Base-by-base conservation (phyloP, 495 filamentous ascomycete species). In the Xylaria scruposa region DNA sequence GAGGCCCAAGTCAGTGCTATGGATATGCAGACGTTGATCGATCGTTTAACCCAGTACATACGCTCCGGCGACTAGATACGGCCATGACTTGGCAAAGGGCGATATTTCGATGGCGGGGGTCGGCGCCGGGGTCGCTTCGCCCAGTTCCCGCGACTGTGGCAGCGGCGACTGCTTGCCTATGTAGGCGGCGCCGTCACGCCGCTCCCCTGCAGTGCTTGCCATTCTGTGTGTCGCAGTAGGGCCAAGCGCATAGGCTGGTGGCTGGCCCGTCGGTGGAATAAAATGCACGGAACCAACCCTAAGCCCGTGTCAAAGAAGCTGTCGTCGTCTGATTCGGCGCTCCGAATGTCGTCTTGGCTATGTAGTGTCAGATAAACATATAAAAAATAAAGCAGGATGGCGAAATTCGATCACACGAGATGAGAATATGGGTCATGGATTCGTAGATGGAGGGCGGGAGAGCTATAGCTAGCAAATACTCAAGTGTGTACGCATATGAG, bases 31-130 rank as follows among this genome's bases (percentile, higher is more conserved):
- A 68, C 53, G 44, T 49, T 12, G 61, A 70, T 68, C 58, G 68
- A 38, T 47, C 36, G 51, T 49, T 21, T 13, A 3, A 58, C 1
- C 26, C 19, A 31, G 64, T 66, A 84, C 83, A 77, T 88, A 96
- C 93, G 91, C 94, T 83, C 94, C 94, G 40, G 94, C 94, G 62
- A 97, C 87, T 69, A 97, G 90, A 85, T 96, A 94, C 70, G 93
- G 91, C 90, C 94, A 95, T 83, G 93, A 92, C 79, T 94, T 95
- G 47, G 86, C 87, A 66, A 91, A 85, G 19, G 90, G 84, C 40
- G 83, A 77, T 42, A 81, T 71, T 72, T 82, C 77, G 47, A 76
- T 75, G 15, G 73, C 75, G 76, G 81, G 78, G 5, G 75, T 74
- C 26, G 75, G 76, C 47, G 85, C 78, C 0, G 89, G 87, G 26